Conservation (phyloP, 441 rosid species). For the Raphanus hybrid region DNA sequence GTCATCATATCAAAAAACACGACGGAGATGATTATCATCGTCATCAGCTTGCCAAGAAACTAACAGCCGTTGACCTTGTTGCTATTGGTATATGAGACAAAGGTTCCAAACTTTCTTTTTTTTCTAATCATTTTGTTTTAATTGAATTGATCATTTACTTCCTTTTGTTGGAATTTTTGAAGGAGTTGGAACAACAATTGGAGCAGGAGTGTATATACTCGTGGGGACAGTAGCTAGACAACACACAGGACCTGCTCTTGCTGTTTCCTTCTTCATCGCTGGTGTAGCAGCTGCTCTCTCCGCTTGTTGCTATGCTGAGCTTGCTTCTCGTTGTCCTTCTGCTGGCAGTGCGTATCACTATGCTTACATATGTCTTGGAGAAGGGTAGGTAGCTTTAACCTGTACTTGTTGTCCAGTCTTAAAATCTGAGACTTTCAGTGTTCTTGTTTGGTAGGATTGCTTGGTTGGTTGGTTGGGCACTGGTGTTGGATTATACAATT, state of each 20-base stretch:
- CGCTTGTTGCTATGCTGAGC: slow-evolving; percentile 97
- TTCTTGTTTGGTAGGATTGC: slow-evolving; percentile 43
- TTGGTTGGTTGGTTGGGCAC: slow-evolving; percentile 97
- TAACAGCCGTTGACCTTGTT: slow-evolving; percentile 75
- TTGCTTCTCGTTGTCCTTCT: slow-evolving; percentile 61
- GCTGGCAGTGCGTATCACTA: slow-evolving; percentile 99
- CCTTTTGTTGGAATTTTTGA: too few species aligned
- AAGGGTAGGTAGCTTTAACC: slow-evolving; percentile 54
- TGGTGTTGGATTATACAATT: slow-evolving; percentile 89
- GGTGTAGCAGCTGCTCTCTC: slow-evolving; percentile 96
- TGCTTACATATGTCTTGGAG: slow-evolving; percentile 92
- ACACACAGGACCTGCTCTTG: slow-evolving; percentile 94
- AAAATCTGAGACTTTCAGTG: not conserved
- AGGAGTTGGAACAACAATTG: slow-evolving; percentile 96
- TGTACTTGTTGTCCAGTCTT: too few species aligned
- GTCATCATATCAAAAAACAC: slow-evolving; percentile 34
- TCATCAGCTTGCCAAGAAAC: slow-evolving; percentile 74
- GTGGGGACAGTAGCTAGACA: slow-evolving; percentile 98
- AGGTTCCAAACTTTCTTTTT: not conserved
- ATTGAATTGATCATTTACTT: slow-evolving; percentile 20
- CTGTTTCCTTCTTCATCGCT: slow-evolving; percentile 86
- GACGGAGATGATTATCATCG: slow-evolving; percentile 40
- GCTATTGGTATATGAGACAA: slow-evolving; percentile 69
- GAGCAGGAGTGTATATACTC: slow-evolving; percentile 97
- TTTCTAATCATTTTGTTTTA: too few species aligned